Conservation (phyloP, 2,329 filamentous ascomycete species). For the Aspergillus piperis region DNA sequence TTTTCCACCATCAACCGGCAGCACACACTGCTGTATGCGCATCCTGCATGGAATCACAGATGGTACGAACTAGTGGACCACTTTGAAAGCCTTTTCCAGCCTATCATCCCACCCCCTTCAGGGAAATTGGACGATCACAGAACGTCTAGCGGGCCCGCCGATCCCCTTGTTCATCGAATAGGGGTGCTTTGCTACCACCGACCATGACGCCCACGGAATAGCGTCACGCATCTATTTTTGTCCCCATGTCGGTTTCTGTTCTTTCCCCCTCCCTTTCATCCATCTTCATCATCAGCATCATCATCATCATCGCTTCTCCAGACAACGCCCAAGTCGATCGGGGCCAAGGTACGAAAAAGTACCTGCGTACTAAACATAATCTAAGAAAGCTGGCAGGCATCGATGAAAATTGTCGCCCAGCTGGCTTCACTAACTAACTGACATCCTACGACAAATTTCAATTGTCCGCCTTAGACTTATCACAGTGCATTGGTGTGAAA, state of each 20-base stretch:
- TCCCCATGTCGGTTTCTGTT: not conserved
- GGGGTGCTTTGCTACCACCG: slow-evolving; percentile 8
- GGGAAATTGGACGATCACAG: slow-evolving; percentile 11
- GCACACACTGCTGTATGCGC: slow-evolving; percentile 3
- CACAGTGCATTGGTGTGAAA: not conserved
- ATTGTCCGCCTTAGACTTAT: not conserved
- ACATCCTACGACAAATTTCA: not conserved
- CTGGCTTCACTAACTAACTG: too few species aligned
- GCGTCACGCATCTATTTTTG: slow-evolving; percentile 8
- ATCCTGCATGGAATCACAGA: slow-evolving; percentile 15
- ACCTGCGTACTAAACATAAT: too few species aligned
- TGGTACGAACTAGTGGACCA: slow-evolving; percentile 8
- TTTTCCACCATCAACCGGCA: not conserved
- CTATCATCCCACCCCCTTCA: slow-evolving; percentile 12
- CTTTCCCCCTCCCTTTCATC: not conserved
- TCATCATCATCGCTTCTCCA: too few species aligned
- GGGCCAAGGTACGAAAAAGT: too few species aligned
- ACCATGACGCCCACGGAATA: not conserved
- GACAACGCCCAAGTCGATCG: too few species aligned
- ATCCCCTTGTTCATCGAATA: slow-evolving; percentile 5
- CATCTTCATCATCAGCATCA: too few species aligned
- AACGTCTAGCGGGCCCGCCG: slow-evolving; percentile 8
- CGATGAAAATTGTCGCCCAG: too few species aligned
- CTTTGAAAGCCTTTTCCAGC: slow-evolving; percentile 10
- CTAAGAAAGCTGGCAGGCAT: too few species aligned